Percentiles rank a stretch among this genome's conserved stretches.
Conservation (phyloP, 2,329 filamentous ascomycete species). For the Tolypocladium ophioglossoides region DNA sequence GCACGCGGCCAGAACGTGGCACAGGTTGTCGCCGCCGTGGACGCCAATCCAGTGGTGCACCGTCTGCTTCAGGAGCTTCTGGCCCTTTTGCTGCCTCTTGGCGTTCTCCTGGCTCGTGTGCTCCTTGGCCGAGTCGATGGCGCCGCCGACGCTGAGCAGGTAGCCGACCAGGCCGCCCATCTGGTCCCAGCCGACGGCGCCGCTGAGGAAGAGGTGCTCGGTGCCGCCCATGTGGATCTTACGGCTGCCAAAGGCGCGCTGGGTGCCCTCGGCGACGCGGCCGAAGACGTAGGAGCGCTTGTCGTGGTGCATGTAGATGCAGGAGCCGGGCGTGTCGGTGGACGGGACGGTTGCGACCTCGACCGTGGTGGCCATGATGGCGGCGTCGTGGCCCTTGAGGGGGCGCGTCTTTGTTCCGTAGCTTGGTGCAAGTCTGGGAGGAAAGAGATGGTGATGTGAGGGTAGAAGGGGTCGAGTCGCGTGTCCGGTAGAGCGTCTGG, state of each 20-base stretch:
- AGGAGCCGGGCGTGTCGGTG: slow-evolving; percentile 75
- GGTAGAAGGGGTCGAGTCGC: not conserved
- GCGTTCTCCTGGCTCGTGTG: slow-evolving; percentile 27
- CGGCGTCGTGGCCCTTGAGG: not conserved
- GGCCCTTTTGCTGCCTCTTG: slow-evolving; percentile 27
- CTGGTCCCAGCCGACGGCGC: slow-evolving; percentile 62
- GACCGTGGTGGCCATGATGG: slow-evolving; percentile 59
- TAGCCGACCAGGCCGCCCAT: slow-evolving; percentile 77
- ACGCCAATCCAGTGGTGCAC: slow-evolving; percentile 42
- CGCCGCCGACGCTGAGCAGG: slow-evolving; percentile 73
- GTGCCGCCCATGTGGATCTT: slow-evolving; percentile 55
- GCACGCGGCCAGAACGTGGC: slow-evolving; percentile 70
- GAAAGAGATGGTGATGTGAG: not conserved
- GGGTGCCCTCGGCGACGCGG: slow-evolving; percentile 71
- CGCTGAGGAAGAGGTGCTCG: slow-evolving; percentile 74
- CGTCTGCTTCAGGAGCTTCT: slow-evolving; percentile 13
- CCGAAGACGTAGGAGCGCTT: slow-evolving; percentile 79
- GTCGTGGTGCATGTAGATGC: slow-evolving; percentile 69
- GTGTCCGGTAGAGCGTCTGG: not conserved
- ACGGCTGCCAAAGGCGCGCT: slow-evolving; percentile 63
- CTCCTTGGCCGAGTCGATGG: slow-evolving; percentile 37
- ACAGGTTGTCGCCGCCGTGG: slow-evolving; percentile 71
- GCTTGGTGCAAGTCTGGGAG: not conserved
- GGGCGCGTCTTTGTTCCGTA: not conserved
- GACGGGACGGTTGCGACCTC: slow-evolving; percentile 76